A percentile compares a stretch with the other conserved stretches of the same genome.
These are phyloP conservation scores for Aspergillus unguis DNA, from an alignment of 2,329 filamentous ascomycete genomes.

Conservation along the genomic window DNA sequence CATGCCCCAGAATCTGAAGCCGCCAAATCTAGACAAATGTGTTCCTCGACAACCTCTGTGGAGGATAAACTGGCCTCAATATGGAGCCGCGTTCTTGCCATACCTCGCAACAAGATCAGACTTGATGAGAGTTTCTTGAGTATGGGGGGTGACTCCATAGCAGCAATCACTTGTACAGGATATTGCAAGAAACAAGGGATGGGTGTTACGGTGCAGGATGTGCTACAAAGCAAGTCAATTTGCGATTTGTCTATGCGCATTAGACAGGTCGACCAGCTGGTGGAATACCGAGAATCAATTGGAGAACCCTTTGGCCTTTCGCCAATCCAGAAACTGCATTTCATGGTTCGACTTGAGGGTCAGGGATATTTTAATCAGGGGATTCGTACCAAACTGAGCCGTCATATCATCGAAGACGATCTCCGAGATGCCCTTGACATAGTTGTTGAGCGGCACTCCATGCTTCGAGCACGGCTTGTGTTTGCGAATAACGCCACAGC, in stretches of 20 bases:
- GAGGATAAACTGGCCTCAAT: slow-evolving; percentile 33
- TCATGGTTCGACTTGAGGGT: slow-evolving; percentile 30
- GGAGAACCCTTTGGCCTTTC: slow-evolving; percentile 34
- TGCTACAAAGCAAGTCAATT: slow-evolving; percentile 49
- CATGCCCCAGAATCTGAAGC: slow-evolving; percentile 3
- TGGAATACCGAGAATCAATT: slow-evolving; percentile 33
- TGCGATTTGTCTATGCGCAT: slow-evolving; percentile 32
- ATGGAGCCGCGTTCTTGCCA: slow-evolving; percentile 41
- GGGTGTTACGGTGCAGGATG: slow-evolving; percentile 47
- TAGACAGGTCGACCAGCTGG: slow-evolving; percentile 29
- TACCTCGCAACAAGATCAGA: slow-evolving; percentile 32
- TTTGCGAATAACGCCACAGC: slow-evolving; percentile 16
- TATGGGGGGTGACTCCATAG: slow-evolving; percentile 50
- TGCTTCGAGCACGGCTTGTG: slow-evolving; percentile 36
- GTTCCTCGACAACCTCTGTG: slow-evolving; percentile 22
- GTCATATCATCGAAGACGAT: slow-evolving; percentile 20
- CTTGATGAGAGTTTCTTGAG: slow-evolving; percentile 42
- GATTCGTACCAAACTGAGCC: slow-evolving; percentile 32
- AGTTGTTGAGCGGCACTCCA: slow-evolving; percentile 35
- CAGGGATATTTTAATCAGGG: slow-evolving; percentile 41
- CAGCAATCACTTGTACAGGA: slow-evolving; percentile 50
- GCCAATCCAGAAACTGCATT: slow-evolving; percentile 40
- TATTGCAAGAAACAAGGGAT: slow-evolving; percentile 47
- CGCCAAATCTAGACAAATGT: background rate
- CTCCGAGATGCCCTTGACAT: slow-evolving; percentile 30